Conservation (phyloP, 306 rosid species). For the Delonix regia region DNA sequence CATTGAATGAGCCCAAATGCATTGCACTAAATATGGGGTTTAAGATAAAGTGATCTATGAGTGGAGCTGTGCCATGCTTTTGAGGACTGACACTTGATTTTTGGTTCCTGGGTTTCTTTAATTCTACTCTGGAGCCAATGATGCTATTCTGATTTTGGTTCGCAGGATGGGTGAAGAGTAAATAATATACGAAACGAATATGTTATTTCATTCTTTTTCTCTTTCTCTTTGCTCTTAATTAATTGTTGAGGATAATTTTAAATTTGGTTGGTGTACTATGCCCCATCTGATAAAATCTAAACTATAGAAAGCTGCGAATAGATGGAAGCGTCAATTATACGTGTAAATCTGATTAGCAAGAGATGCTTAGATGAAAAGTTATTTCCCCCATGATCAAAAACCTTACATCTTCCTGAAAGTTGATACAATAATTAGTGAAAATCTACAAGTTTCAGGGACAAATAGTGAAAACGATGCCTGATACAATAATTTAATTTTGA, state of each 20-base stretch:
- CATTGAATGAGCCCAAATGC: background rate
- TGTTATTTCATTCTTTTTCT: no score
- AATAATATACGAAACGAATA: no score
- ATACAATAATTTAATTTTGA: no score
- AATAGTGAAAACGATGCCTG: background rate
- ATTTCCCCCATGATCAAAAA: background rate
- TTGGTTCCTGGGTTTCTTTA: no score
- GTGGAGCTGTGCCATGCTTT: constrained; percentile 8
- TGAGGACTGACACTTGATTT: background rate
- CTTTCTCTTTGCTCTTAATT: no score
- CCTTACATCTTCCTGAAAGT: background rate
- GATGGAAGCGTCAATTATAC: background rate
- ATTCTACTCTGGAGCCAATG: no score
- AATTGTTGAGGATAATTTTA: no score
- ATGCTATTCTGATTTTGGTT: no score
- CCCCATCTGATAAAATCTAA: background rate
- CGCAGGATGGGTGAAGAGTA: no score
- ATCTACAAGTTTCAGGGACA: background rate
- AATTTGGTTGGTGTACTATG: background rate
- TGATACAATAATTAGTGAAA: no score
- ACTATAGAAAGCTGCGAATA: background rate
- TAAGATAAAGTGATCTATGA: background rate
- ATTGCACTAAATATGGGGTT: background rate
- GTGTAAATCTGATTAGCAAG: background rate
- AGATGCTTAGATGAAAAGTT: background rate